Base-by-base conservation (phyloP, 2,329 filamentous ascomycete genomes). In the Colletotrichum melonis region DNA sequence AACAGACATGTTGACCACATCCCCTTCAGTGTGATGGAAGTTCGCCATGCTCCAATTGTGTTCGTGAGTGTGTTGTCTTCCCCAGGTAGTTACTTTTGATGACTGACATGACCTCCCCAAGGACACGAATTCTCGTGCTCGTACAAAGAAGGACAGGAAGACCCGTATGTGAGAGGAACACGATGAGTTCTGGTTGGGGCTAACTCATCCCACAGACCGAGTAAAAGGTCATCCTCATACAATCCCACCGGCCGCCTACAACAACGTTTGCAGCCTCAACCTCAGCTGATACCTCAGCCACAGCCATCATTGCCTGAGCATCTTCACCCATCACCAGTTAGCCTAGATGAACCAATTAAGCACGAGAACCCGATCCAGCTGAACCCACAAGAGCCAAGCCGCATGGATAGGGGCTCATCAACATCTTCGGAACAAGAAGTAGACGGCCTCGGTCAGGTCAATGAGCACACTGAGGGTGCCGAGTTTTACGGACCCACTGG, bases 401-500 rank as follows among this genome's bases (percentile, higher is more conserved):
- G n/a, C 24, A 56, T 35, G n/a, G 60, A 71, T 2, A 32, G 67
- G 4, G 67, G 32, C 5, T 73, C 60, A 5, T 70, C 71, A 9
- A 12, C 42, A 24, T 70, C 67, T 6, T 71, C 71, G 3, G 71
- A 73, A 16, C 71, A 73, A 8, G 71, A 73, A n/a, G 67, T 73
- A 2, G 71, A 73, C 32, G 73, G 73, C 8, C 71, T 75, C 8
- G 73, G 70, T 4, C 60, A 64, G 62, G 67, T 75, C 1, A 75
- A 75, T 12, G 69, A 73, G 19, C 70, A 75, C 60, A 75, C 73
- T 24, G 73, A 75, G 30, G 73, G 73, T 1, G 70, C 71, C 12
- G 73, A 75, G 52, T 75, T 75, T 32, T 75, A 75, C 42, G 73
- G 73, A 16, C 70, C 73, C 19, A 75, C 73, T 1, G 73, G 73